Evolutionary conservation across 192 early-diverging fungal genomes (phyloP).

Genomic region (Coemansia sp.): DNA sequence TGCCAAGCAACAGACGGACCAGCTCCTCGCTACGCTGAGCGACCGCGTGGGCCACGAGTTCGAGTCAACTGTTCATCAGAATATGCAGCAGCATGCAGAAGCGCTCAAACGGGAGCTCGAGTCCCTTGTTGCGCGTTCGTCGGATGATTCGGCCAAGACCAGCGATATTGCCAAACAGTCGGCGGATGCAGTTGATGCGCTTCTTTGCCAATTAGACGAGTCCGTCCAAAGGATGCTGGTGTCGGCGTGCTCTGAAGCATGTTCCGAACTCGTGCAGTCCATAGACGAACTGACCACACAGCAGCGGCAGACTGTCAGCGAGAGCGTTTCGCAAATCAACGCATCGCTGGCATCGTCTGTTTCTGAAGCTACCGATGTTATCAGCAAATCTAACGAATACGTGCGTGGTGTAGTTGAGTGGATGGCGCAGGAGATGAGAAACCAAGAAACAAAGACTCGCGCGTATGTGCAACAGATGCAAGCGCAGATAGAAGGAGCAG

Average conservation of each 20-base stretch:
- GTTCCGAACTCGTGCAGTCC: not conserved
- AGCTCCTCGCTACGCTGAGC: slow-evolving; percentile 25
- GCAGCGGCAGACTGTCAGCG: not conserved
- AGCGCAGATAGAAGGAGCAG: slow-evolving; percentile 25
- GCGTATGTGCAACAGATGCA: slow-evolving; percentile 17
- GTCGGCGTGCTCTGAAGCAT: not conserved
- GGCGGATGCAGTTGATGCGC: not conserved
- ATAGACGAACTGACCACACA: not conserved
- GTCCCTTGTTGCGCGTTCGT: not conserved
- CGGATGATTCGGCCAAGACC: not conserved
- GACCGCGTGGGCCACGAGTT: slow-evolving; percentile 34
- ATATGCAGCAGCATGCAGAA: slow-evolving; percentile 3
- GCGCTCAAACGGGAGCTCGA: slow-evolving; percentile 15
- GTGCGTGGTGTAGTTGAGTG: not conserved
- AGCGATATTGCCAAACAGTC: not conserved
- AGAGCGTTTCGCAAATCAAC: not conserved
- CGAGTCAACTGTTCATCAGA: slow-evolving; percentile 4
- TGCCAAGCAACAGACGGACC: slow-evolving; percentile 4
- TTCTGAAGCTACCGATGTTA: not conserved
- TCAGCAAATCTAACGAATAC: not conserved
- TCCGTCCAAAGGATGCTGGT: not conserved
- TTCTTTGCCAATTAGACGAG: not conserved
- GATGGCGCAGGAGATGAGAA: not conserved
- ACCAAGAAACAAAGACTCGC: slow-evolving; percentile 9
- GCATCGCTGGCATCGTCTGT: not conserved